Base-by-base conservation (phyloP, 352 stramenopile species). In the Phytophthora colocasiae region DNA sequence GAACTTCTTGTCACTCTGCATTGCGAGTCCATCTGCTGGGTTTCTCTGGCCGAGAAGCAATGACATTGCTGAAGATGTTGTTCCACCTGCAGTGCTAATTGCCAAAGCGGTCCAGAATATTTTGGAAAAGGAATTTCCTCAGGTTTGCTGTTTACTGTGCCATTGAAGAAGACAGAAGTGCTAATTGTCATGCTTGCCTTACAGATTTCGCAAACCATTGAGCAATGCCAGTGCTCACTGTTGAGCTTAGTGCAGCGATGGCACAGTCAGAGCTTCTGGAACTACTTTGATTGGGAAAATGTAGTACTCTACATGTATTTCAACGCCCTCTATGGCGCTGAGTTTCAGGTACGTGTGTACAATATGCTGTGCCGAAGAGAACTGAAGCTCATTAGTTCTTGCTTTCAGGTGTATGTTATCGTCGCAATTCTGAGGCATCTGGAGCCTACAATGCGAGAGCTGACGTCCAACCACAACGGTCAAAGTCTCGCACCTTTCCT, bases 281-380 rank as follows among this genome's bases (percentile, higher is more conserved):
- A 90, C 53, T 89, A 87, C 22, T 77, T 92, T 8, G 74, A 85
- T 50, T 90, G 83, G 83, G 75, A 80, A 54, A 83, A 80, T 40
- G 71, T 90, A 22, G 64, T 87, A 2, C 41, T 84, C 15, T 81
- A 79, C 41, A 43, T 80, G 9, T 85, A 87, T 54, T 67, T 92
- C 44, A 81, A 52, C 17, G 62, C 83, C n/a, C 60, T 90, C 0
- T 84, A 90, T 27, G 83, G 83, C 1, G 52, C 57, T 12, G 83
- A 92, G 12, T 84, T 89, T 56, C 79, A 90, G 76, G 80, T 90
- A 50, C 53, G 31, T 19, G 6, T 26, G n/a, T 14, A 50, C 1
- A 17, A 36, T 12, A 36, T 36, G 31, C 31, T 36, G 31, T 36
- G 9, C 9, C 15, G 22, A 24, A 29, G 11, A 17, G 31, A 7